These are phyloP conservation scores for Podaxis sp. DNA, from an alignment of 768 basidiomycete genomes.

Conservation along the genomic window DNA sequence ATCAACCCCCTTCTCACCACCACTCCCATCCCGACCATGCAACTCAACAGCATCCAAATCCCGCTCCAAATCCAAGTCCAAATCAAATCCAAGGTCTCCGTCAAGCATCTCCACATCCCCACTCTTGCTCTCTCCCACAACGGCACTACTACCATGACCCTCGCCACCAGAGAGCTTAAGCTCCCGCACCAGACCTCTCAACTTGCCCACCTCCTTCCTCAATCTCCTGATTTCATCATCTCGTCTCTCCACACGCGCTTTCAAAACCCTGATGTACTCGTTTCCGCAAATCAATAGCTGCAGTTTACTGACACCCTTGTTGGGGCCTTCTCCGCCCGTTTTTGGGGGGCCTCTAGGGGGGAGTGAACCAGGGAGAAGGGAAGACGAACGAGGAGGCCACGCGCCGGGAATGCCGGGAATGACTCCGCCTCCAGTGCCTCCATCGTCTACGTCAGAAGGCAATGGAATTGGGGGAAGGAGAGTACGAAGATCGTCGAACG, in stretches of 20 bases:
- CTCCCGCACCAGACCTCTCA: slow-evolving; percentile 42
- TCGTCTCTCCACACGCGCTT: slow-evolving; percentile 73
- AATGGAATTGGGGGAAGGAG: slow-evolving; percentile 89
- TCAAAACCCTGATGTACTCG: slow-evolving; percentile 78
- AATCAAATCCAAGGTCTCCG: slow-evolving; percentile 34
- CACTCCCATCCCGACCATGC: slow-evolving; percentile 17
- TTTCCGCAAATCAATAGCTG: slow-evolving; percentile 91
- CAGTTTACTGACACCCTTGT: slow-evolving; percentile 91
- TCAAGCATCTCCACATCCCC: slow-evolving; percentile 34
- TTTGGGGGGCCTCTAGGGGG: slow-evolving; percentile 90
- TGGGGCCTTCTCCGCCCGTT: slow-evolving; percentile 86
- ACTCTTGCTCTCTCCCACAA: slow-evolving; percentile 18
- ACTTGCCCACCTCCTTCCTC: slow-evolving; percentile 61
- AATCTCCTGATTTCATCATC: slow-evolving; percentile 75
- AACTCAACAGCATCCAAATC: slow-evolving; percentile 59
- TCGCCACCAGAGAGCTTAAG: slow-evolving; percentile 30
- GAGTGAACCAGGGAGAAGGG: slow-evolving; percentile 81
- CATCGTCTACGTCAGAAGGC: slow-evolving; percentile 58
- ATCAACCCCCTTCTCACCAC: slow-evolving; percentile 4
- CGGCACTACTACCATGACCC: slow-evolving; percentile 16
- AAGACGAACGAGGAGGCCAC: slow-evolving; percentile 19
- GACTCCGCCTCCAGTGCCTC: neutral
- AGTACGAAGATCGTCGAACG: slow-evolving; percentile 81
- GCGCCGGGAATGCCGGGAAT: slow-evolving; percentile 18
- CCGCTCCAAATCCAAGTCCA: slow-evolving; percentile 51